Percentiles rank a stretch among this genome's conserved stretches.
Evolutionary conservation across 2,329 filamentous ascomycete species (phyloP).

Genomic region (Pestalotiopsis sp.): DNA sequence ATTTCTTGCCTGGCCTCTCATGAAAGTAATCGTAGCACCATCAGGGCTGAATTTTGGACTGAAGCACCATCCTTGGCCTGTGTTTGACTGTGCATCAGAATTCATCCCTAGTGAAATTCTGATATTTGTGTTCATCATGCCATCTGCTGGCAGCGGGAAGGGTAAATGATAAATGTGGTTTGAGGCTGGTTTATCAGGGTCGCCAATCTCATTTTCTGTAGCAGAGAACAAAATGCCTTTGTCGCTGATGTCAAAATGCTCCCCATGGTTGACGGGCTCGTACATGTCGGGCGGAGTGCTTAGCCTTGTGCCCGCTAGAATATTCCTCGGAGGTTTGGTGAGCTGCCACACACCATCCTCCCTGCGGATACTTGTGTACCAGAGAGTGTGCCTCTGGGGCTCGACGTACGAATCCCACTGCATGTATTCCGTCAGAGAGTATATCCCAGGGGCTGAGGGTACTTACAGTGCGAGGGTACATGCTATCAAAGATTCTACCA

Average conservation of each 20-base stretch:
- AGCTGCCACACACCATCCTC: not conserved
- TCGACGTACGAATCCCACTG: slow-evolving; percentile 36
- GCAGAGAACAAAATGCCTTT: not conserved
- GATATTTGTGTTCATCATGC: slow-evolving; percentile 21
- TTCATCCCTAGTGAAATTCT: slow-evolving; percentile 23
- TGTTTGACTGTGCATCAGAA: not conserved
- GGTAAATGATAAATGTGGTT: slow-evolving; percentile 36
- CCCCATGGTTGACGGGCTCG: not conserved
- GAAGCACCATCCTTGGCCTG: slow-evolving; percentile 13
- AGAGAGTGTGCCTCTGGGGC: slow-evolving; percentile 37
- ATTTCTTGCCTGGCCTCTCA: slow-evolving; percentile 29
- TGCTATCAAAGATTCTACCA: slow-evolving; percentile 37
- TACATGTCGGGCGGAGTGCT: not conserved
- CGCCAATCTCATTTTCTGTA: not conserved
- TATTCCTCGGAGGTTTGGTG: not conserved
- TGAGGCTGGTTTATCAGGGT: slow-evolving; percentile 17
- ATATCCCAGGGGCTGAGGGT: not conserved
- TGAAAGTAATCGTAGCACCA: slow-evolving; percentile 37
- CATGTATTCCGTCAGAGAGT: slow-evolving; percentile 1
- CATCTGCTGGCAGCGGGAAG: slow-evolving; percentile 32
- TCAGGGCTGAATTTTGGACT: slow-evolving; percentile 41
- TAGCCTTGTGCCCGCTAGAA: not conserved
- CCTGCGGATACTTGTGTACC: slow-evolving; percentile 30
- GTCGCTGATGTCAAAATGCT: not conserved
- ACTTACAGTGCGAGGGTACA: slow-evolving; percentile 36